Evolutionary conservation across 139 green algal species (phyloP).

Genomic region (Coelastrella sp.): DNA sequence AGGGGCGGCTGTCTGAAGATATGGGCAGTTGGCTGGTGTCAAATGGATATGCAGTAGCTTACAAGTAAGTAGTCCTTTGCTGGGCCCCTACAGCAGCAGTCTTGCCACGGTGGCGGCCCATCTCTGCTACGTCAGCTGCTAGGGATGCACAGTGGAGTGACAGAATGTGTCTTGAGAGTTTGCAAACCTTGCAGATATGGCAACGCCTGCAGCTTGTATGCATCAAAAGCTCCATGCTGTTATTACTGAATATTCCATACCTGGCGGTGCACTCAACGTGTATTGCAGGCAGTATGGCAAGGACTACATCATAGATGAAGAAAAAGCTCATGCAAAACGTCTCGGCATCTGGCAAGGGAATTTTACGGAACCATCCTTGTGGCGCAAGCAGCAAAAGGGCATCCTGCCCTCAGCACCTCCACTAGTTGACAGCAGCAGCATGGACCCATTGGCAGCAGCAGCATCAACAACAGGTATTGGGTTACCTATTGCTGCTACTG

Average conservation of each 20-base stretch:
- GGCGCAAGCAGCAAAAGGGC: conserved; percentile 57
- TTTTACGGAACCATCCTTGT: conserved; percentile 47
- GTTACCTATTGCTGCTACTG: conserved; percentile 17
- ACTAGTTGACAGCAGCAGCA: background rate
- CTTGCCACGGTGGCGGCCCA: too few species aligned
- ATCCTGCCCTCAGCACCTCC: background rate
- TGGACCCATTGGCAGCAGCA: background rate
- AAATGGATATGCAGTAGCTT: conserved; percentile 83
- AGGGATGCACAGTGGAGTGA: too few species aligned
- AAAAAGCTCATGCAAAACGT: conserved; percentile 55
- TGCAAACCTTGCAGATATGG: background rate
- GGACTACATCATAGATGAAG: conserved; percentile 76
- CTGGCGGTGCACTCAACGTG: background rate
- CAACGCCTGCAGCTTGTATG: too few species aligned
- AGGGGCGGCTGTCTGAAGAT: conserved; percentile 53
- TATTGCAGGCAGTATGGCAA: conserved; percentile 79
- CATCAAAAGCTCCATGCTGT: too few species aligned
- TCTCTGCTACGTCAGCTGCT: background rate
- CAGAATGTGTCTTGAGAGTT: too few species aligned
- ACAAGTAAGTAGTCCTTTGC: conserved; percentile 72
- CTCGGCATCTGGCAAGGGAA: conserved; percentile 76
- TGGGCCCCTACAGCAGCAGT: too few species aligned
- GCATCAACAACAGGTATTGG: background rate
- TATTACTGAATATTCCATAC: background rate
- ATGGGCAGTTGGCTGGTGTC: conserved; percentile 79